A percentile compares a stretch with the other conserved stretches of the same genome.
Conservation (phyloP, 2,329 filamentous ascomycete genomes). For the Passalora sequoiae region DNA sequence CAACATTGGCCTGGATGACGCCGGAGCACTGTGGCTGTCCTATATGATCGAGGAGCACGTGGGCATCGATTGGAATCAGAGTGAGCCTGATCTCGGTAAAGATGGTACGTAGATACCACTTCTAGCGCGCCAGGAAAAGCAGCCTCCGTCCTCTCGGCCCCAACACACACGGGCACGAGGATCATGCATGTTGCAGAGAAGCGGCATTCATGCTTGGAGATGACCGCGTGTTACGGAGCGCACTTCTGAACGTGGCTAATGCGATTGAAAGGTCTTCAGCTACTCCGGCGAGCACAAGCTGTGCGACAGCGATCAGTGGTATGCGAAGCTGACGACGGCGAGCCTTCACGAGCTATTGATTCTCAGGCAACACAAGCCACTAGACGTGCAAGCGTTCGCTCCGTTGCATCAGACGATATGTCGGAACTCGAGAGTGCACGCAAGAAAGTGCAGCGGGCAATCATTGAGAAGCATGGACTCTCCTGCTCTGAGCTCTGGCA, state of each 20-base stretch:
- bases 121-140: too few species aligned
- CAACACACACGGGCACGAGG: too few species aligned
- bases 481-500: conserved; percentile 37
- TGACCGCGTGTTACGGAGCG: too few species aligned
- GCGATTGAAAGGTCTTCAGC: too few species aligned
- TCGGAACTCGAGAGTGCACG: conserved; percentile 35
- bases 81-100: conserved; percentile 25
- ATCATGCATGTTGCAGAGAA: too few species aligned
- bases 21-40: conserved; percentile 39
- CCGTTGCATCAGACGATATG: conserved; percentile 22
- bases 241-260: too few species aligned
- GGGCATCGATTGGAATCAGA: conserved; percentile 34
- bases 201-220: too few species aligned
- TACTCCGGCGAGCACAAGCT: conserved; percentile 34
- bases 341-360: conserved; percentile 9
- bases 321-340: too few species aligned
- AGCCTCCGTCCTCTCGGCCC: too few species aligned
- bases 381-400: conserved; percentile 26
- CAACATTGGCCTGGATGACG: conserved; percentile 34
- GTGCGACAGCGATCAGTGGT: conserved; percentile 23
- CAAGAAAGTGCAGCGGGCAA: conserved; percentile 39
- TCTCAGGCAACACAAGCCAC: conserved; percentile 12
- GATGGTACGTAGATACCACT: too few species aligned
- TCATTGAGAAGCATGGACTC: conserved; percentile 33
- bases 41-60: conserved; percentile 37